A percentile compares a stretch with the other conserved stretches of the same genome.
Evolutionary conservation across 2,329 filamentous ascomycete species (phyloP).

Genomic region (Hymenoscyphus fraxineus): DNA sequence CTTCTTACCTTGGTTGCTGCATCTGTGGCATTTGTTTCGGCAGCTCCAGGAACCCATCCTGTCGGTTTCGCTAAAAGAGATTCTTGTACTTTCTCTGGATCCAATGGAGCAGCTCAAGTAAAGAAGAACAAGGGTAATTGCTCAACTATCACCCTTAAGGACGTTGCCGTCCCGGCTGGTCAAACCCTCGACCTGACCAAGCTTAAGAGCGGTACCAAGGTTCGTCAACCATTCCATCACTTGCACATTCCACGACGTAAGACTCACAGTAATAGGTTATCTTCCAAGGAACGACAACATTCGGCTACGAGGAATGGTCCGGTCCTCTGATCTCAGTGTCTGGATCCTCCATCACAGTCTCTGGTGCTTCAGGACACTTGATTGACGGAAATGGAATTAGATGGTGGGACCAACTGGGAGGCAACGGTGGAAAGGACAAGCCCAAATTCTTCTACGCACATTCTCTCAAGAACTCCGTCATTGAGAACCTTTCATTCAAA

Average conservation of each 20-base stretch:
- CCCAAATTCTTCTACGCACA: constrained; percentile 61
- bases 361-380: constrained; percentile 31
- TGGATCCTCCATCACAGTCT: constrained; percentile 40
- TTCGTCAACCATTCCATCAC: constrained; percentile 1
- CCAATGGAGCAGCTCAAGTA: constrained; percentile 39
- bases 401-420: constrained; percentile 49
- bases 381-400: constrained; percentile 53
- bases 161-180: constrained; percentile 54
- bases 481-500: constrained; percentile 38
- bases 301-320: constrained; percentile 61
- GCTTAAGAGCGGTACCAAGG: constrained; percentile 44
- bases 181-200: constrained; percentile 52
- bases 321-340: constrained; percentile 60
- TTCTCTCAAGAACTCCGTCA: constrained; percentile 48
- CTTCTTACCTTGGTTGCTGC: constrained; percentile 22
- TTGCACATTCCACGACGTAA: not conserved
- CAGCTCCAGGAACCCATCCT: constrained; percentile 23
- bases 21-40: constrained; percentile 18
- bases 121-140: constrained; percentile 49
- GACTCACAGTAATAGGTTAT: constrained; percentile 41
- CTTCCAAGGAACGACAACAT: constrained; percentile 63
- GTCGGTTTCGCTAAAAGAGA: constrained; percentile 25
- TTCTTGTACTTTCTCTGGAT: constrained; percentile 53
- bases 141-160: constrained; percentile 49
- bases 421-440: constrained; percentile 57